Base-by-base conservation (phyloP, 2,329 filamentous ascomycete genomes). In the Lithohypha guttulata region DNA sequence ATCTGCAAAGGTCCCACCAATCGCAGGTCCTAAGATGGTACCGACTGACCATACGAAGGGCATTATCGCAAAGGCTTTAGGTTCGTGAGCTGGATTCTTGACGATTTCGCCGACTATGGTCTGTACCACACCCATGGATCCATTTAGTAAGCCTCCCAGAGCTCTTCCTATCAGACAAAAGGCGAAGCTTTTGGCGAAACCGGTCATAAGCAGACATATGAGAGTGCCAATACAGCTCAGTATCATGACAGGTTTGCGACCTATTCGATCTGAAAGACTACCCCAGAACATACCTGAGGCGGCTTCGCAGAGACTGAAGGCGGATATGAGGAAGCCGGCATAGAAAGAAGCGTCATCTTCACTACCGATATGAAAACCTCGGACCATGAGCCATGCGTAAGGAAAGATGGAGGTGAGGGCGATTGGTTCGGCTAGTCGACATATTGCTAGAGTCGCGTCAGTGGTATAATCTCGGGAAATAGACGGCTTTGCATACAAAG, bases 41-140 rank as follows among this genome's bases (percentile, higher is more conserved):
- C 87, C 87, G 37, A 94, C 79, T 32, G 75, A 81, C 86, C 87
- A 95, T 6, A 94, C 81, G 55, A 94, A 94, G 1, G 87, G 87
- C 84, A 95, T 93, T 30, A 94, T 75, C 2, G 85, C 78, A 58
- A 87, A 94, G 19, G 87, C 87, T 45, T 81, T 77, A 42, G 85
- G 84, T 62, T 93, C 85, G 61, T 93, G 84, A 53, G 87, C 81
- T 10, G 83, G 84, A 42, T 80, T 83, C 22, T 73, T 82, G 36
- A 93, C 82, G 41, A 94, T 60, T 59, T 95, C 87, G 19, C 81
- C 84, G 10, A 94, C 87, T 83, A 93, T 93, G 13, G 85, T 93
- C 60, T 93, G 81, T 49, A 91, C 84, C 23, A 91, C 83, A 19
- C 83, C 86, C 50, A 93, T 85, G 55, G 94, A 94, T 43, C 87